Percentiles rank a stretch among this genome's conserved stretches.
These are phyloP conservation scores for Thuidium tamariscinum DNA, from an alignment of 225 moss, liverwort and hornwort genomes.

Conservation along the genomic window DNA sequence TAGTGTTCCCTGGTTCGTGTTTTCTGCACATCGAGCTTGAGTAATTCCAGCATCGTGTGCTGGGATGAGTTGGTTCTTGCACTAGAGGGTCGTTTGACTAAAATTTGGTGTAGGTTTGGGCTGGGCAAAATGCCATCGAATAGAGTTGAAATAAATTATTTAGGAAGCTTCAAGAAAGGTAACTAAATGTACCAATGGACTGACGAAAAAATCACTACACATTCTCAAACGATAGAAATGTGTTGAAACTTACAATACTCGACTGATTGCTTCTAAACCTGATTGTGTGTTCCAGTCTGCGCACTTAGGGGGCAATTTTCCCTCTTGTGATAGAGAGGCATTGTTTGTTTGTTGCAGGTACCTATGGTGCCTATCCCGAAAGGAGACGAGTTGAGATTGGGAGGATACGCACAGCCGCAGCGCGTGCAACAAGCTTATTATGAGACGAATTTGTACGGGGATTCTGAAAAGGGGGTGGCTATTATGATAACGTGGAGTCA, in stretches of 20 bases:
- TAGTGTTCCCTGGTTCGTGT: background rate
- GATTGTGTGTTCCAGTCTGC: background rate
- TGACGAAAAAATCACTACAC: background rate
- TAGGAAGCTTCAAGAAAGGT: background rate
- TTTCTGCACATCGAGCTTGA: background rate
- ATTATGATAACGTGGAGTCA: conserved; percentile 97
- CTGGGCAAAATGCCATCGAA: background rate
- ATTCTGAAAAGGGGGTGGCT: conserved; percentile 47
- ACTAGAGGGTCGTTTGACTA: background rate
- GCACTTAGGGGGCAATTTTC: background rate
- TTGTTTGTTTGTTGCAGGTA: conserved; percentile 36
- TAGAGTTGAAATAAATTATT: background rate
- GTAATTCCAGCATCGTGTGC: background rate
- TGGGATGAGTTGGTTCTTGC: background rate
- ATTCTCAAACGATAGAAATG: background rate
- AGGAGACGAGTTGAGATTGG: conserved; percentile 63
- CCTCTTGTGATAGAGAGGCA: background rate
- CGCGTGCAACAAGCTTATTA: conserved; percentile 32
- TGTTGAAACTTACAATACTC: background rate
- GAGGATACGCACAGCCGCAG: conserved; percentile 32
- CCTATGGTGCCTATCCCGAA: conserved; percentile 90
- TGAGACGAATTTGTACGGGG: conserved; percentile 37
- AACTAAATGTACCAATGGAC: background rate
- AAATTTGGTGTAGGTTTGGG: background rate
- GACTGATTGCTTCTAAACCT: background rate